A percentile compares a stretch with the other conserved stretches of the same genome.
phyloP scores from a whole-genome alignment of 2,329 filamentous ascomycete species.

The Stylonectria norvegica region DNA sequence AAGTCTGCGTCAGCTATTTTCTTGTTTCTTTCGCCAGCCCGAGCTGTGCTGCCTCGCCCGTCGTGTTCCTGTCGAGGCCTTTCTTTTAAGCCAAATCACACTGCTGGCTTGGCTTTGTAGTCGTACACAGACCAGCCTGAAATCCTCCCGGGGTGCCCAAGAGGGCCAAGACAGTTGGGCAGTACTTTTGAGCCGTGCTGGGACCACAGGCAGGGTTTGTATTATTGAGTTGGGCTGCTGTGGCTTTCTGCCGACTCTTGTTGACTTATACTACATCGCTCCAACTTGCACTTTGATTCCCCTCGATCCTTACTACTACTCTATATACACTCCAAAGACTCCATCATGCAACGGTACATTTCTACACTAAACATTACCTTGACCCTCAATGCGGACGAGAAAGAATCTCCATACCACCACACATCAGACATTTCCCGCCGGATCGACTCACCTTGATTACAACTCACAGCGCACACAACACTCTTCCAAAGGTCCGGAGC shows the following conservation, averaged over 20 bases:
- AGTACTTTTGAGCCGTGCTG: constrained; percentile 24
- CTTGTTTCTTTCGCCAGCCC: constrained; percentile 1
- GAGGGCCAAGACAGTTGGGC: constrained; percentile 10
- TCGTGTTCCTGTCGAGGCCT: constrained; percentile 6
- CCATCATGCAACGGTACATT: neutral
- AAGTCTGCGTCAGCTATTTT: neutral
- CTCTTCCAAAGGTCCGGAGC: neutral
- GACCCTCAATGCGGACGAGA: neutral
- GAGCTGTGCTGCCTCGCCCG: neutral
- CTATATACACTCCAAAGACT: neutral
- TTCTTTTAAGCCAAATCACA: constrained; percentile 5
- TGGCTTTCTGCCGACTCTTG: constrained; percentile 15
- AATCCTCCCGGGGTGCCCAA: neutral
- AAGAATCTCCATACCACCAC: constrained; percentile 5
- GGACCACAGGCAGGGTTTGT: constrained; percentile 19
- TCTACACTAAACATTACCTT: neutral
- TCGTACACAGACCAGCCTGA: constrained; percentile 13
- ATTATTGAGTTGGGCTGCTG: constrained; percentile 24
- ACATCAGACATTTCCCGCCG: constrained; percentile 12
- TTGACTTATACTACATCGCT: constrained; percentile 10
- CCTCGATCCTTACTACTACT: neutral
- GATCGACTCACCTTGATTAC: neutral
- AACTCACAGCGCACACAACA: neutral
- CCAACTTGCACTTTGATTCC: constrained; percentile 12
- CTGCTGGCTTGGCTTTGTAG: constrained; percentile 18